Evolutionary conservation across 768 basidiomycete genomes (phyloP).

Genomic region (Kwoniella europaea): DNA sequence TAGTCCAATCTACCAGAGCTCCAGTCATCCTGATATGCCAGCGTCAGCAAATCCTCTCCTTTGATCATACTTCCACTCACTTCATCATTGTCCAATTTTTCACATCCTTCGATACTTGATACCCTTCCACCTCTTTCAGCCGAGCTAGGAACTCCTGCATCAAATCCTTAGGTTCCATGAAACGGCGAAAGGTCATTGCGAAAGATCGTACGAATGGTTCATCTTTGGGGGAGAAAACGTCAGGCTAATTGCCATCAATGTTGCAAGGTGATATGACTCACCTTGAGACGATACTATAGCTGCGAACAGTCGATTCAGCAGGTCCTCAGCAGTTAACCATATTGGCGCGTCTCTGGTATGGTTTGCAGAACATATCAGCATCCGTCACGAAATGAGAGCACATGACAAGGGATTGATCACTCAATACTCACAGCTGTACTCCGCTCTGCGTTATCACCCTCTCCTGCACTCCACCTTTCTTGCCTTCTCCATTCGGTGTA

Average conservation of each 20-base stretch:
- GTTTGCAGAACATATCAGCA: not conserved
- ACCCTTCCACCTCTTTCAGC: constrained; percentile 35
- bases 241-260: too few relatives aligned
- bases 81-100: constrained; percentile 43
- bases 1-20: constrained; percentile 50
- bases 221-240: constrained; percentile 23
- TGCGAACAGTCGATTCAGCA: constrained; percentile 34
- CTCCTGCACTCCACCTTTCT: not conserved
- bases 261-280: constrained; percentile 13
- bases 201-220: constrained; percentile 46
- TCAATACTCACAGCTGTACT: constrained; percentile 11
- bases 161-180: constrained; percentile 40
- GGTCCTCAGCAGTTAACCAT: constrained; percentile 30
- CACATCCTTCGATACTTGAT: constrained; percentile 36
- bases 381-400: not conserved
- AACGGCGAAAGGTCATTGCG: constrained; percentile 53
- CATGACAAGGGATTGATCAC: not conserved
- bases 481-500: not conserved
- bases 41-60: not conserved
- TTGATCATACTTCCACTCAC: constrained; percentile 28
- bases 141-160: constrained; percentile 43
- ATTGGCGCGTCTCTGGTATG: constrained; percentile 21
- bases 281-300: constrained; percentile 40
- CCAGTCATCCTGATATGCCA: constrained; percentile 34
- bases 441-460: constrained; percentile 5